A percentile compares a stretch with the other conserved stretches of the same genome.
phyloP scores from a whole-genome alignment of 2,329 filamentous ascomycete species.

The Trichoderma harzianum region DNA sequence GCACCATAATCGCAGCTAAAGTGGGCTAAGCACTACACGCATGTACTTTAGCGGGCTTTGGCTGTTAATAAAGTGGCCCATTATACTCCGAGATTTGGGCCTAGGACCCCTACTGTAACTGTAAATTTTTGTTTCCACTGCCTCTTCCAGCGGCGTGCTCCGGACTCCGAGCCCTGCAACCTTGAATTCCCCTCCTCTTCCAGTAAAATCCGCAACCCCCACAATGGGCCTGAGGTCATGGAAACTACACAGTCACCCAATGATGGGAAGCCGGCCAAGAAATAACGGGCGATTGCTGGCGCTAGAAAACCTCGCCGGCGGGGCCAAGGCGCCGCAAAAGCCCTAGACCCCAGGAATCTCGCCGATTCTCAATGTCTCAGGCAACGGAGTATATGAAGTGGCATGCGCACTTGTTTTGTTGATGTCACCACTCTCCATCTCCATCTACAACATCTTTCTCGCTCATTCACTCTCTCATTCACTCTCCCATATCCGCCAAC shows the following conservation, averaged over 20 bases:
- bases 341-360: neutral
- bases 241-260: neutral
- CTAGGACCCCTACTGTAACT: neutral
- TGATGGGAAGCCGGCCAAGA: neutral
- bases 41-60: neutral
- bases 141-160: neutral
- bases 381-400: neutral
- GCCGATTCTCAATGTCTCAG: neutral
- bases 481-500: neutral
- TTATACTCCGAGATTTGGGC: neutral
- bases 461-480: neutral
- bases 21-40: neutral
- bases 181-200: neutral
- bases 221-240: neutral
- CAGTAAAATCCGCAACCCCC: neutral
- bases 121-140: neutral
- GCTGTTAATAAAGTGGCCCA: neutral
- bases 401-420: neutral
- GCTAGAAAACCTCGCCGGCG: conserved; percentile 12
- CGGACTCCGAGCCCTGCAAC: neutral
- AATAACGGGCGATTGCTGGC: neutral
- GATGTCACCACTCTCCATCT: neutral
- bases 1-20: neutral
- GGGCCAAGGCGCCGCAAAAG: neutral
- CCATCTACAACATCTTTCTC: neutral